These are phyloP conservation scores for Coelastrella sp. DNA, from an alignment of 139 green algal genomes.

Conservation along the genomic window DNA sequence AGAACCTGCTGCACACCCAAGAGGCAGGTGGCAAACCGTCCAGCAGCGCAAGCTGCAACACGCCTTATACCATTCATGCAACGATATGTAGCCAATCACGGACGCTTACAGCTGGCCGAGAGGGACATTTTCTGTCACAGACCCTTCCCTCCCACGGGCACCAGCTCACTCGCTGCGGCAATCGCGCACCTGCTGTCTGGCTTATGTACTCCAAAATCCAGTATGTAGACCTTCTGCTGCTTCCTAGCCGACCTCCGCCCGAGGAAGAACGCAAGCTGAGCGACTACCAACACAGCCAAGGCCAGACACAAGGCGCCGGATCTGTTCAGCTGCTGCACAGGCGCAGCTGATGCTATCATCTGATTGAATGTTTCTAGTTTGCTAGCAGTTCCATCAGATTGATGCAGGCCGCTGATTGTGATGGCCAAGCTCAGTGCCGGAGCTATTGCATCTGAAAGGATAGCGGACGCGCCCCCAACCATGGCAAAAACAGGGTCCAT, in stretches of 20 bases:
- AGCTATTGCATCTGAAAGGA: not conserved
- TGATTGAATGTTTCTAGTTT: not conserved
- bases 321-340: not conserved
- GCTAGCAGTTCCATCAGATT: not conserved
- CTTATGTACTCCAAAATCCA: constrained; percentile 46
- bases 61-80: too few relatives aligned
- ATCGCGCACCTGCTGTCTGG: constrained; percentile 3
- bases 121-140: too few relatives aligned
- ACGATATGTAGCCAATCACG: too few relatives aligned
- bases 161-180: not conserved
- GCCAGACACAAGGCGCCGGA: not conserved
- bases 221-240: constrained; percentile 26
- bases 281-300: not conserved
- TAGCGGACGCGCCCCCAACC: not conserved
- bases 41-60: too few relatives aligned
- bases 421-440: not conserved
- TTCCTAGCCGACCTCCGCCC: not conserved
- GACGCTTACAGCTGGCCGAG: too few relatives aligned
- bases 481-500: not conserved
- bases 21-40: too few relatives aligned
- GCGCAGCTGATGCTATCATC: not conserved
- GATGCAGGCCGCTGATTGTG: not conserved
- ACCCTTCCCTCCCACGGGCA: too few relatives aligned
- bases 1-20: too few relatives aligned
- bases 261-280: constrained; percentile 6